These are phyloP conservation scores for Microbotryomycetes sp. DNA, from an alignment of 1,284 basidiomycete genomes.

Conservation along the genomic window DNA sequence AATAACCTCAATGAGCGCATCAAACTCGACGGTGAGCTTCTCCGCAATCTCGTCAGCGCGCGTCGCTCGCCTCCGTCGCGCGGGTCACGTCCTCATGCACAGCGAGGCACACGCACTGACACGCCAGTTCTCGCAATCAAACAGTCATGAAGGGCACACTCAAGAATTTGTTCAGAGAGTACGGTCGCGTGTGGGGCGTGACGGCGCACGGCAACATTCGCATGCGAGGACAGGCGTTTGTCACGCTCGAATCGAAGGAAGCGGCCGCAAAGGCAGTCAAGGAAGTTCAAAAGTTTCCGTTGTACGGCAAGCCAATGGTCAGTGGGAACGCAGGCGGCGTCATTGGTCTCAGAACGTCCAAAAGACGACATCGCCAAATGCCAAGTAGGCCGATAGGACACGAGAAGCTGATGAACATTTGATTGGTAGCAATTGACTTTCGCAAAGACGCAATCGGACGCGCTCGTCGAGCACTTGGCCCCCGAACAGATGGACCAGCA, in stretches of 20 bases:
- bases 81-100: conserved; percentile 1
- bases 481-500: conserved; percentile 61
- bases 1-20: conserved; percentile 98
- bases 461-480: conserved; percentile 68
- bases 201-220: conserved; percentile 86
- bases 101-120: neutral
- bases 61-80: too few species aligned
- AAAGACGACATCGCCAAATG: too few species aligned
- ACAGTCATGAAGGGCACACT: conserved; percentile 81
- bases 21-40: conserved; percentile 49
- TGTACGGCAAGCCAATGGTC: conserved; percentile 96
- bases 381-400: too few species aligned
- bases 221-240: conserved; percentile 98
- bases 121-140: neutral
- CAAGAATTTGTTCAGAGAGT: conserved; percentile 81
- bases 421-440: conserved; percentile 89
- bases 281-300: conserved; percentile 86
- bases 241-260: conserved; percentile 75
- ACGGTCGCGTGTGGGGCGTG: conserved; percentile 84
- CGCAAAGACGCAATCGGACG: conserved; percentile 79
- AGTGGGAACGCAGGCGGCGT: too few species aligned
- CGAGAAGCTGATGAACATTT: neutral
- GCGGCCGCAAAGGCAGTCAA: conserved; percentile 78
- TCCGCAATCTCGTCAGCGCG: neutral
- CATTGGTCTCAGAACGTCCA: neutral